Base-by-base conservation (phyloP, 306 rosid genomes). In the Vachellia pachyceras region DNA sequence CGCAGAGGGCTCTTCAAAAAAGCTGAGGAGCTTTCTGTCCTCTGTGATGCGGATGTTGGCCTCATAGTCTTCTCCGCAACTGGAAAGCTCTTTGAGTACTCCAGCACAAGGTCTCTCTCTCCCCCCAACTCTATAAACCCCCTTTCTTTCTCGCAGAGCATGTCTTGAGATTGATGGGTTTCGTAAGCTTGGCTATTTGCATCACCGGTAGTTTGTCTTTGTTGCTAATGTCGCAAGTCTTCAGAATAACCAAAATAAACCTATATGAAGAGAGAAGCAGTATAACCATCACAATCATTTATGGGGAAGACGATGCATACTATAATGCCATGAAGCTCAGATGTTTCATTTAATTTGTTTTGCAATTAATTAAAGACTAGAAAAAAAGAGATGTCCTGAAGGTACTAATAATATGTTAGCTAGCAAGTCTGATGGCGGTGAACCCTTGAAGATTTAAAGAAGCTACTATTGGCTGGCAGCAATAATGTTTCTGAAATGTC, bases 11-110 rank as follows among this genome's bases (percentile, higher is more conserved):
- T 95, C 14, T 85, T 95, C 66, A 95, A 95, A 84, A 95, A 93
- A 67, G 98, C 99, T 1, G 91, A 93, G 83, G 98, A 95, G 89
- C 94, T 95, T n/a, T 91, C 99, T 0, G 93, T 95, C 78, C 88
- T 95, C 6, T 95, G 99, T 50, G 99, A 95, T 72, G 99, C 98
- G 0, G 99, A 95, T 85, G 89, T 95, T 63, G 99, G 90, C 55
- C 93, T 95, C 69, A 86, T 95, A 9, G 52, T 93, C 64, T 95
- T 95, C 81, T 93, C 98, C 72, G 76, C 97, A 5, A 87, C 99
- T 15, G 98, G 98, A 10, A 95, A 95, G 69, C 94, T 91, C 81
- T 95, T 89, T 11, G 97, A 95, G 50, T 95, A 88, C 78, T 87
- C 98, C 41, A 93, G 80, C 88, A 77, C 92, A 52, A 91, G 98